These are phyloP conservation scores for Hymenoscyphus scutula DNA, from an alignment of 2,329 filamentous ascomycete genomes.

Conservation along the genomic window DNA sequence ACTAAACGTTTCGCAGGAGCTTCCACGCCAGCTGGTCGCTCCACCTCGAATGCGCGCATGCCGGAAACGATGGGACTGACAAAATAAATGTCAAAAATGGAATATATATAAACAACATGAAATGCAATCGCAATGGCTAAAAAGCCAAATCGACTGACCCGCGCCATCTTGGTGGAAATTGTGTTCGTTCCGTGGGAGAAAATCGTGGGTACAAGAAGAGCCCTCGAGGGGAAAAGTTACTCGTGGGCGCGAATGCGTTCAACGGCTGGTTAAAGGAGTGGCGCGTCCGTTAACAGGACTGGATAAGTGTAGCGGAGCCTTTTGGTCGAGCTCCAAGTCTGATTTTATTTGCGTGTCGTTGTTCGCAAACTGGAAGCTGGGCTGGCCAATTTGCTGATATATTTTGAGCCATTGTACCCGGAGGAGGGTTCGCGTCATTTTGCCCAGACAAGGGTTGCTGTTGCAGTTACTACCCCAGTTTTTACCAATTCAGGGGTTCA, in stretches of 20 bases:
- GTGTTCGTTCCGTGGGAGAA: conserved; percentile 6
- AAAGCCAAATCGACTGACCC: conserved; percentile 71
- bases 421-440: conserved; percentile 14
- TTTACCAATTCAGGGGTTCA: conserved; percentile 13
- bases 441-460: conserved; percentile 15
- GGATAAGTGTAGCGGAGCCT: conserved; percentile 19
- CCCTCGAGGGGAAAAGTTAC: not conserved
- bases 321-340: conserved; percentile 14
- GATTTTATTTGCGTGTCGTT: not conserved
- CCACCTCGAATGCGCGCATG: conserved; percentile 78
- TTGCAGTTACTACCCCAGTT: conserved; percentile 14
- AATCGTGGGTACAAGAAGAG: conserved; percentile 1
- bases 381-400: not conserved
- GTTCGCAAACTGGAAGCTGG: not conserved
- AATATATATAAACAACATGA: conserved; percentile 89
- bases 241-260: not conserved
- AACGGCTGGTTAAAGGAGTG: conserved; percentile 32
- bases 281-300: conserved; percentile 32
- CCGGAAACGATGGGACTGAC: conserved; percentile 95
- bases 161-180: conserved; percentile 46
- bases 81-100: conserved; percentile 98
- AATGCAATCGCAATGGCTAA: conserved; percentile 86
- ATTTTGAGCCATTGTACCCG: not conserved
- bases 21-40: conserved; percentile 56
- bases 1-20: conserved; percentile 88